These are phyloP conservation scores for Xylaria sp. DNA, from an alignment of 2,329 filamentous ascomycete species.

Conservation along the genomic window DNA sequence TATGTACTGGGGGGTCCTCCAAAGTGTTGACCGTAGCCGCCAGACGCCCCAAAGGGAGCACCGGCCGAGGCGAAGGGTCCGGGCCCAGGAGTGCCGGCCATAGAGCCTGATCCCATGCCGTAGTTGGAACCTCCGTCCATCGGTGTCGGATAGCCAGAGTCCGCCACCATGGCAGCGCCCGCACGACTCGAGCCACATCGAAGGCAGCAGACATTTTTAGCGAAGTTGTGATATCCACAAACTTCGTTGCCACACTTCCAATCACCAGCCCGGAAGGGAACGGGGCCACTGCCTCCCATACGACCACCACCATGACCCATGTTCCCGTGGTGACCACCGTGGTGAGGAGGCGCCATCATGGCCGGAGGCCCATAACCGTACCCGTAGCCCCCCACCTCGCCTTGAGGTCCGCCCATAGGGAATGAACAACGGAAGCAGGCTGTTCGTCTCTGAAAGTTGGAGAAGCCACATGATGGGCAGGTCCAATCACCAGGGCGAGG, in stretches of 20 bases:
- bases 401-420: slow-evolving; percentile 79
- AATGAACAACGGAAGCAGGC: slow-evolving; percentile 99
- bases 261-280: slow-evolving; percentile 97
- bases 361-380: slow-evolving; percentile 74
- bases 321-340: slow-evolving; percentile 68
- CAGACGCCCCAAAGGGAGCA: slow-evolving; percentile 72
- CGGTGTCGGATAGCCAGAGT: slow-evolving; percentile 88
- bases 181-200: slow-evolving; percentile 95
- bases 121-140: slow-evolving; percentile 89
- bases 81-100: slow-evolving; percentile 83
- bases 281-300: slow-evolving; percentile 84
- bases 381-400: slow-evolving; percentile 64
- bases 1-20: slow-evolving; percentile 90
- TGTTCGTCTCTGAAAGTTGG: slow-evolving; percentile 98
- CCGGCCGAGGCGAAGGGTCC: slow-evolving; percentile 77
- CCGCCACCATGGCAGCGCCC: slow-evolving; percentile 91
- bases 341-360: slow-evolving; percentile 82
- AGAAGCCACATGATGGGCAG: slow-evolving; percentile 97
- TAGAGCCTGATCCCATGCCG: slow-evolving; percentile 86
- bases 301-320: slow-evolving; percentile 71
- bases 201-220: slow-evolving; percentile 98
- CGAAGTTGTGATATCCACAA: slow-evolving; percentile 98
- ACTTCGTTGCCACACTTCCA: slow-evolving; percentile 99
- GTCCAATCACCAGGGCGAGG: slow-evolving; percentile 98
- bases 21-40: slow-evolving; percentile 80